Conservation (phyloP, 176 grass and related monocot genomes). For the Alloteropsis semialata region DNA sequence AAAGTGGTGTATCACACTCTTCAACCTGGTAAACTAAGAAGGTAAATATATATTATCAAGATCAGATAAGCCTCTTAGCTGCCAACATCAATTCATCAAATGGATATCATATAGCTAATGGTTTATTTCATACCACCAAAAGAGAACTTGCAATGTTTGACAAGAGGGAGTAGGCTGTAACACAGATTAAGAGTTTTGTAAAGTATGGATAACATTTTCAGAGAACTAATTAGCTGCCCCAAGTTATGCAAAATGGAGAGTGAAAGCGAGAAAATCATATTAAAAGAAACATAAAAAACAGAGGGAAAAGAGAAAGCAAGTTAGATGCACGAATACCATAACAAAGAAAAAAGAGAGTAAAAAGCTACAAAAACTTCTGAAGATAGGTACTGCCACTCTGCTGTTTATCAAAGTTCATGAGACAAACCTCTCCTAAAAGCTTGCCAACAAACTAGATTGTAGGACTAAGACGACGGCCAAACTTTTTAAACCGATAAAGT, state of each 20-base stretch:
- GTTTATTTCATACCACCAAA: not conserved
- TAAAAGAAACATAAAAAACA: not conserved
- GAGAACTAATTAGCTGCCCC: not conserved
- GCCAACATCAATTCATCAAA: not conserved
- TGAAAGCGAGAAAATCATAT: not conserved
- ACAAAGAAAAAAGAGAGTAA: not conserved
- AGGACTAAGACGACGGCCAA: not conserved
- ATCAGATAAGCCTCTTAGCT: conserved; percentile 7
- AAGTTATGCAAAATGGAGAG: not conserved
- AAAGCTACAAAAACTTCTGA: not conserved
- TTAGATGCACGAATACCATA: not conserved
- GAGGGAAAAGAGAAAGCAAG: not conserved
- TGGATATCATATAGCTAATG: not conserved
- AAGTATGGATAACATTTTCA: not conserved
- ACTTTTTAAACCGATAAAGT: conserved; percentile 2
- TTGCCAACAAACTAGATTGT: conserved; percentile 17
- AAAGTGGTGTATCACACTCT: conserved; percentile 80
- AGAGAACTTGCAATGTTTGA: not conserved
- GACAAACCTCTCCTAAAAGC: not conserved
- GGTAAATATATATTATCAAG: conserved; percentile 26
- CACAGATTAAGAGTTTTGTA: not conserved
- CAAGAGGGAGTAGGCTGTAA: not conserved
- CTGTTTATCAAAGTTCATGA: not conserved
- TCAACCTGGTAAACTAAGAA: conserved; percentile 65
- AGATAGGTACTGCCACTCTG: not conserved